Percentiles rank a stretch among this genome's conserved stretches.
These are phyloP conservation scores for Fusarium sp. DNA, from an alignment of 2,329 filamentous ascomycete genomes.

Conservation along the genomic window DNA sequence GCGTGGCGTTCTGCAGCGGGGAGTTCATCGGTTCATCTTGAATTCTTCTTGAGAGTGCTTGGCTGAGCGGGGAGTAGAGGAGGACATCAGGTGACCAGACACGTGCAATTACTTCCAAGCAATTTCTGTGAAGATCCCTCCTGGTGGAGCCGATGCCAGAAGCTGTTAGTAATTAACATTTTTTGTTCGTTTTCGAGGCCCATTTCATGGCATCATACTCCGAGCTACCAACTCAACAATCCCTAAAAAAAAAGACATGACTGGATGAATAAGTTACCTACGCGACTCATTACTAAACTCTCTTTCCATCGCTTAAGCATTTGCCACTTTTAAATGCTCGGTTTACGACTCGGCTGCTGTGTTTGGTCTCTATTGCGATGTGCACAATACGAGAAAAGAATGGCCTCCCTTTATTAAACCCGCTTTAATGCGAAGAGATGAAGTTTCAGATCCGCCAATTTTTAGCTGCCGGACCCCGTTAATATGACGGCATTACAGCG, in stretches of 20 bases:
- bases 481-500: conserved; percentile 41
- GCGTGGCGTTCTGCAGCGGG: conserved; percentile 10
- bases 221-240: conserved; percentile 12
- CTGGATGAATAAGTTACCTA: conserved; percentile 9
- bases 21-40: conserved; percentile 24
- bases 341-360: neutral
- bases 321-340: neutral
- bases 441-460: conserved; percentile 38
- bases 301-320: conserved; percentile 10
- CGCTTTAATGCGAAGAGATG: conserved; percentile 27
- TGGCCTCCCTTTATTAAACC: conserved; percentile 21
- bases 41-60: neutral
- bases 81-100: neutral
- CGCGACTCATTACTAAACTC: conserved; percentile 23
- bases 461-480: conserved; percentile 23
- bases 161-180: conserved; percentile 19
- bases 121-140: neutral
- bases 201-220: conserved; percentile 19
- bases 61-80: neutral
- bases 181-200: neutral
- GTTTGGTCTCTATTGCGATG: conserved; percentile 34
- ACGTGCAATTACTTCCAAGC: conserved; percentile 8
- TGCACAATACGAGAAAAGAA: conserved; percentile 33
- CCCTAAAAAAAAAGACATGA: neutral
- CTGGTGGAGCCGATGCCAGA: conserved; percentile 2